Evolutionary conservation across 768 basidiomycete species (phyloP), one percentile per base, ranked within the genome.

Genomic region (Mycena pura): DNA sequence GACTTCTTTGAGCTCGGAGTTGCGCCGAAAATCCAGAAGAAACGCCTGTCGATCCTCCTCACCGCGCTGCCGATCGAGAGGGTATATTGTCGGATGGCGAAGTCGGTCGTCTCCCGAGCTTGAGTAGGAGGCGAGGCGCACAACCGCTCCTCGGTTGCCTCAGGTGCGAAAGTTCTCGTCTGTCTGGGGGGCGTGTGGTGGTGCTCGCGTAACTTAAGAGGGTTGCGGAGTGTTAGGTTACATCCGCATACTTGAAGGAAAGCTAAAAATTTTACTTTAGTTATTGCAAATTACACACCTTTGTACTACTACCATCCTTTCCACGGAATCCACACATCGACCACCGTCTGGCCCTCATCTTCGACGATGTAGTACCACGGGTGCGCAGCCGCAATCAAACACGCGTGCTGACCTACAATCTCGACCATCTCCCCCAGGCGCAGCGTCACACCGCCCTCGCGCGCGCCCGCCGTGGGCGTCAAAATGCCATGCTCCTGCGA

Each of bases 281-380:
- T n/a, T n/a, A n/a, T n/a, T n/a, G n/a, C n/a, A n/a, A n/a, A n/a
- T n/a, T n/a, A n/a, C 22, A 19, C 15, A n/a, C n/a, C n/a, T n/a
- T n/a, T n/a, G n/a, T n/a, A n/a, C n/a, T n/a, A 51, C 69, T 78
- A 96, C 93, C 93, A 95, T 0, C 92, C 93, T 74, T 94, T 96
- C 91, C 92, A 93, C 7, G 92, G 86, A 41, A 93, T 87, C 93
- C 93, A 95, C 27, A 95, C 77, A 73, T 95, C 93, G 19, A 88
- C 85, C 8, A 93, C 86, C 36, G 82, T 79, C 34, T 73, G 76
- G 15, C 82, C 82, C 21, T 75, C 79, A 17, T 78, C 79, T 28
- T 95, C 93, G 3, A 94, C 86, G 19, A 95, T 78, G 69, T 94
- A 94, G 72, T 88, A 92, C 92, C 91, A 94, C 1, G 89, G 87